Evolutionary conservation across 208 protist genomes (phyloP), one percentile per base, ranked within the genome.

Genomic region (Trypanosoma congolense): DNA sequence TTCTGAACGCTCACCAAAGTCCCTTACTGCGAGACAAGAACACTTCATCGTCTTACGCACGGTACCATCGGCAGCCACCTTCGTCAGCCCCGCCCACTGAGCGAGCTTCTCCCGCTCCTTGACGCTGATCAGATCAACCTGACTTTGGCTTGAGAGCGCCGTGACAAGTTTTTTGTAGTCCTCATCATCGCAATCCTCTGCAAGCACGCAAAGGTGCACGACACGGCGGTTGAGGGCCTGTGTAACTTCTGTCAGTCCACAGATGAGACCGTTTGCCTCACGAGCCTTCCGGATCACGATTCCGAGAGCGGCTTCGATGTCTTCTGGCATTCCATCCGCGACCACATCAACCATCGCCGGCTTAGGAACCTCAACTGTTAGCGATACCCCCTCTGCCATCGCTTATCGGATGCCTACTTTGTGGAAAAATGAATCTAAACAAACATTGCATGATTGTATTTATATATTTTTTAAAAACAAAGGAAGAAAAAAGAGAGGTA

Each of bases 121-220:
- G 24, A 96, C 82, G 60, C 82, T 83, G 72, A 96, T 88, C 40
- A 96, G 70, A 57, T 93, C 81, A 61, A 93, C 86, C 49, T 85
- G 73, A 46, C 83, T 72, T 69, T 92, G 86, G 52, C 75, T 80
- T 52, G 78, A 69, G 29, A 96, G 83, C 41, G 82, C 84, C 8
- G 69, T 84, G 54, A 96, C 75, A 38, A 96, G 86, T 54, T 90
- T 92, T 80, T 93, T 96, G 83, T 93, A 96, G 52, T 79, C 81
- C 75, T 86, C 84, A 61, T 96, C 86, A 56, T 96, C 89, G 75
- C 86, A 93, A 74, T 93, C 86, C 21, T 93, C 86, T 40, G 89
- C 86, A 50, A 96, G 84, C 47, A 96, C 77, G 70, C 80, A 91
- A 56, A 96, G 73, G 68, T 88, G 80, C 28, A 80, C 89, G 56